Percentiles rank a stretch among this genome's conserved stretches.
Evolutionary conservation across 352 stramenopile genomes (phyloP).

Genomic region (Hyaloperonospora brassicae): DNA sequence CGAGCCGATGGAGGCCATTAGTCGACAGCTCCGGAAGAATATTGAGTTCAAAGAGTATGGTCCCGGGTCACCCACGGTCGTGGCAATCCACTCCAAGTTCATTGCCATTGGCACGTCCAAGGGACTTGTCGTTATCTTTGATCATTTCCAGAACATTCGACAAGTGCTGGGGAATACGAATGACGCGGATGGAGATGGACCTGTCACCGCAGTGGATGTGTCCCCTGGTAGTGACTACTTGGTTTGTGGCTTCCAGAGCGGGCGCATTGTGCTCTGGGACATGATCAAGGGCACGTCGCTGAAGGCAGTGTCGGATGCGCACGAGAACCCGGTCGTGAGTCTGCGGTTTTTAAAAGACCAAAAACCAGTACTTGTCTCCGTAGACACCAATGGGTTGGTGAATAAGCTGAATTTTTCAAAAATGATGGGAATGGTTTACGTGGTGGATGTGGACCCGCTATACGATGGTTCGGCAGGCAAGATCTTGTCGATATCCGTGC

Average conservation of each 20-base stretch:
- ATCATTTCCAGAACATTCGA: constrained; percentile 93
- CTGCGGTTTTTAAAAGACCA: constrained; percentile 82
- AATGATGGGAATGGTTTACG: constrained; percentile 92
- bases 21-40: constrained; percentile 85
- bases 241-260: constrained; percentile 89
- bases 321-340: constrained; percentile 84
- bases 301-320: constrained; percentile 85
- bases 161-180: constrained; percentile 85
- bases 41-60: constrained; percentile 89
- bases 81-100: constrained; percentile 94
- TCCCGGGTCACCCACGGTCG: constrained; percentile 84
- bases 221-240: constrained; percentile 86
- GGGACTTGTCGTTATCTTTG: constrained; percentile 92
- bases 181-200: constrained; percentile 60
- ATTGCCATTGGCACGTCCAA: constrained; percentile 94
- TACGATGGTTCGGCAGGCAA: constrained; percentile 91
- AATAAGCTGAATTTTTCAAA: constrained; percentile 93
- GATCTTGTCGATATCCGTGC: constrained; percentile 72
- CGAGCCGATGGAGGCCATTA: constrained; percentile 86
- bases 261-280: constrained; percentile 93
- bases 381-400: constrained; percentile 86
- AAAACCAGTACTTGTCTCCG: constrained; percentile 74
- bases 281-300: constrained; percentile 90
- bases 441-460: constrained; percentile 90
- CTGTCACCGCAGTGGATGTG: constrained; percentile 85